Conservation (phyloP, 495 filamentous ascomycete genomes). For the Pyrenula aspistea region DNA sequence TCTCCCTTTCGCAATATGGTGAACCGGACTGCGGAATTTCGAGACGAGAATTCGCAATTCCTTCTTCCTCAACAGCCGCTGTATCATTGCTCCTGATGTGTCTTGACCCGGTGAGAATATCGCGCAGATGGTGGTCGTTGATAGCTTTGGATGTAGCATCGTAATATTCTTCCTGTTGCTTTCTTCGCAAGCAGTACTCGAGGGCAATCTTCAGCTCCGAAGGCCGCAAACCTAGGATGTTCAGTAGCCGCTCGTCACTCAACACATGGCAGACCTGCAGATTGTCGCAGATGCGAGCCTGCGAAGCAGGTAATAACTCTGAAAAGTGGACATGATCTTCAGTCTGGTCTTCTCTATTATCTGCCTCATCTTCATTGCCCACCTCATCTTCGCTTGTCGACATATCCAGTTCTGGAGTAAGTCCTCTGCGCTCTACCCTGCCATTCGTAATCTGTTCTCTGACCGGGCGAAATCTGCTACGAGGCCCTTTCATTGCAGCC, state of each 20-base stretch:
- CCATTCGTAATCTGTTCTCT: neutral
- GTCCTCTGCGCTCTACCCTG: slow-evolving; percentile 2
- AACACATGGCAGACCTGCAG: neutral
- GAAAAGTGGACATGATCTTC: no score
- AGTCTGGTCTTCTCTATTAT: neutral
- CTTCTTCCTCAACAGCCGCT: no score
- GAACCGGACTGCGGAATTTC: neutral
- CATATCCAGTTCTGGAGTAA: slow-evolving; percentile 5
- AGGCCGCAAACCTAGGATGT: neutral
- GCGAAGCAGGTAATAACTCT: neutral
- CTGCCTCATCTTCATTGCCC: neutral
- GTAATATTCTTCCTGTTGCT: neutral
- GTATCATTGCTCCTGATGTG: neutral
- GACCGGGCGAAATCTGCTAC: neutral
- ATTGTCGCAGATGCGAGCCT: neutral
- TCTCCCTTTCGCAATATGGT: neutral
- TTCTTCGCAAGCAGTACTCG: neutral
- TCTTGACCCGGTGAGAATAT: neutral
- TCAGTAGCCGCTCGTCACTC: neutral
- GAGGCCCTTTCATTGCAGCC: slow-evolving; percentile 9
- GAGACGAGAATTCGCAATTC: neutral
- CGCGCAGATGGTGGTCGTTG: neutral
- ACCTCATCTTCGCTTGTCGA: slow-evolving; percentile 10
- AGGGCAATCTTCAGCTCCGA: neutral
- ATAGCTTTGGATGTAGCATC: neutral